A percentile compares a stretch with the other conserved stretches of the same genome.
Evolutionary conservation across 371 early-diverging fungal species (phyloP).

Genomic region (Mucor indicus): DNA sequence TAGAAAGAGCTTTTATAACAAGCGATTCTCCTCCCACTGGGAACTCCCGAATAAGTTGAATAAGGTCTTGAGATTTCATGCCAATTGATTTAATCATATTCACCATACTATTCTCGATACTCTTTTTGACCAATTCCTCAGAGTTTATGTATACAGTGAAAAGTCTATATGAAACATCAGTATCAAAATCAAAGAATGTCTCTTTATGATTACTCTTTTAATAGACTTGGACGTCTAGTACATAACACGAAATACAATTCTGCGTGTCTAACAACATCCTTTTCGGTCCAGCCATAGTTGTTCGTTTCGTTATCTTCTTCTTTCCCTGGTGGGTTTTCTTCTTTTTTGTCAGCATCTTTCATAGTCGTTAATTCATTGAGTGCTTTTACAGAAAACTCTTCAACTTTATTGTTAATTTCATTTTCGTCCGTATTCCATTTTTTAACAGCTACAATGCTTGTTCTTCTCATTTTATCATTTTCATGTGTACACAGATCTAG

Average conservation of each 20-base stretch:
- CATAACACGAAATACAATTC: slow-evolving; percentile 45
- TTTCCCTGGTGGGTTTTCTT: slow-evolving; percentile 1
- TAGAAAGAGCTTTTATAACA: slow-evolving; percentile 65
- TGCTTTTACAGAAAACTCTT: slow-evolving; percentile 48
- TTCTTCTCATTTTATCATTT: slow-evolving; percentile 40
- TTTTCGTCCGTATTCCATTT: slow-evolving; percentile 63
- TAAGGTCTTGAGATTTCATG: slow-evolving; percentile 58
- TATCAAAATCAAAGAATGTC: too few relatives aligned
- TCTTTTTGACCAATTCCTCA: slow-evolving; percentile 52
- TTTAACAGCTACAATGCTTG: slow-evolving; percentile 59
- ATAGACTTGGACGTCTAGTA: slow-evolving; percentile 33
- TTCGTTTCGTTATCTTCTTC: neutral
- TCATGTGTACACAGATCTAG: slow-evolving; percentile 33
- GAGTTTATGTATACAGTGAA: slow-evolving; percentile 53
- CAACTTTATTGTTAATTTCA: slow-evolving; percentile 42
- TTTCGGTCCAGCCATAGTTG: slow-evolving; percentile 27
- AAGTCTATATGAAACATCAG: slow-evolving; percentile 41
- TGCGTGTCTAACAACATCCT: slow-evolving; percentile 37
- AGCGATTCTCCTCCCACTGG: slow-evolving; percentile 75
- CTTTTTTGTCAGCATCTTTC: slow-evolving; percentile 3
- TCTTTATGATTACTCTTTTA: slow-evolving; percentile 44
- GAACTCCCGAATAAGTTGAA: slow-evolving; percentile 63
- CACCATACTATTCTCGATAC: slow-evolving; percentile 63
- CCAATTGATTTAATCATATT: slow-evolving; percentile 76
- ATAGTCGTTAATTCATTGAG: slow-evolving; percentile 16